Conservation (phyloP, 2,329 filamentous ascomycete species). For the Talaromyces sp. region DNA sequence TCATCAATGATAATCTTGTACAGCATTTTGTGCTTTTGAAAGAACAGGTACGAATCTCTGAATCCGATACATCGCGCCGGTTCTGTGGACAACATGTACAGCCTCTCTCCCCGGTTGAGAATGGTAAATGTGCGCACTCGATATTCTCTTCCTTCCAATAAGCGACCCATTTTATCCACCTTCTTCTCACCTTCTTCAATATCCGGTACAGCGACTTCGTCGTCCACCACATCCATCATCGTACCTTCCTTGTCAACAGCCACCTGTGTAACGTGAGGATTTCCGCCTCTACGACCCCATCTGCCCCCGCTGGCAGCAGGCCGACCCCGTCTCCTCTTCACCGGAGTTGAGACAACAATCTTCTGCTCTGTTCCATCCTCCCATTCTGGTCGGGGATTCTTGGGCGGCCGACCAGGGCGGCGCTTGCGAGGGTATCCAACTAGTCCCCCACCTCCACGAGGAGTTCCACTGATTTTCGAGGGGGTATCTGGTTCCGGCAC, state of each 20-base stretch:
- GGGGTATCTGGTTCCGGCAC: conserved; percentile 41
- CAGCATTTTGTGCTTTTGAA: conserved; percentile 93
- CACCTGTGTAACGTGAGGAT: conserved; percentile 74
- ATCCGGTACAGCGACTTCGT: conserved; percentile 85
- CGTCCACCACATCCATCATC: conserved; percentile 81
- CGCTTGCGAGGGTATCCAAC: conserved; percentile 65
- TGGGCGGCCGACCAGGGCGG: conserved; percentile 79
- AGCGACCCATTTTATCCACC: conserved; percentile 82
- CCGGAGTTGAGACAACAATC: conserved; percentile 50
- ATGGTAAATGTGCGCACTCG: conserved; percentile 94
- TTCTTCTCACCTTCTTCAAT: conserved; percentile 88
- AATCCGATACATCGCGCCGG: conserved; percentile 95
- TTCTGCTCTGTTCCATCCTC: conserved; percentile 52
- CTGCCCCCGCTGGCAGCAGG: conserved; percentile 56
- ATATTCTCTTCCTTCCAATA: conserved; percentile 83
- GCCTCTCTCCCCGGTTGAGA: conserved; percentile 71
- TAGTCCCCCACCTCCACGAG: conserved; percentile 45
- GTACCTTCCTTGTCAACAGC: conserved; percentile 93
- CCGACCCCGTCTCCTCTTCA: conserved; percentile 56
- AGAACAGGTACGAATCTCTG: conserved; percentile 96
- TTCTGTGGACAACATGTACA: conserved; percentile 98
- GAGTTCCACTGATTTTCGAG: conserved; percentile 49
- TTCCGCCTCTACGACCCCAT: conserved; percentile 71
- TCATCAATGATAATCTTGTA: conserved; percentile 98
- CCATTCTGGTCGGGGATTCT: conserved; percentile 78